phyloP scores from a whole-genome alignment of 208 protist species.

The Zelonia costaricensis region DNA sequence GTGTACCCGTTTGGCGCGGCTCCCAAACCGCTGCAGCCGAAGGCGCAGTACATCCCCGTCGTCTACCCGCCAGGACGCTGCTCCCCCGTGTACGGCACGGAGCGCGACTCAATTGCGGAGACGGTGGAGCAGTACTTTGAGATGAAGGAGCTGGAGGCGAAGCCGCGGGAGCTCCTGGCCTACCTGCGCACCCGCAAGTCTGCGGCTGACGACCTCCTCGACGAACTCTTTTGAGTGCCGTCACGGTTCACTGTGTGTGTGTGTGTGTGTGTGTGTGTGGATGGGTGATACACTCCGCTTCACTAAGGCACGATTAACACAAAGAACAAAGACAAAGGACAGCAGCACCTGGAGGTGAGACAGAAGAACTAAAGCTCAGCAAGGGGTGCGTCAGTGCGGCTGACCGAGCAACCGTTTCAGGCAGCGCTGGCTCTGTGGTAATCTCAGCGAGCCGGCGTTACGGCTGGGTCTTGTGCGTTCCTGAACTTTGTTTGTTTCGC shows the following conservation, averaged over 20 bases:
- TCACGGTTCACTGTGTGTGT: neutral
- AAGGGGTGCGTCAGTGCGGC: too few species aligned
- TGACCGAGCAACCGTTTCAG: too few species aligned
- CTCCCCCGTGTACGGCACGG: constrained; percentile 67
- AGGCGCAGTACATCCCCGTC: constrained; percentile 63
- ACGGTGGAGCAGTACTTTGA: constrained; percentile 77
- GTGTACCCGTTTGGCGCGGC: constrained; percentile 30
- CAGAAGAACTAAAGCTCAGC: too few species aligned
- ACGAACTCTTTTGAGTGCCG: constrained; percentile 80
- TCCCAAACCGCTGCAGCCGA: constrained; percentile 11
- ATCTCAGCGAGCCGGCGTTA: too few species aligned
- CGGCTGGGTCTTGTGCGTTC: too few species aligned
- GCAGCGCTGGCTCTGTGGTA: too few species aligned
- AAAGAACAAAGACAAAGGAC: too few species aligned
- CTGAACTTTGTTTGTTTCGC: too few species aligned
- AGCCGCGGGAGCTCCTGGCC: constrained; percentile 41
- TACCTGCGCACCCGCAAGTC: constrained; percentile 68
- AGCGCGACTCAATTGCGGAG: constrained; percentile 53
- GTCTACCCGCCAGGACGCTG: constrained; percentile 53
- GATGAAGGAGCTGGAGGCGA: constrained; percentile 60
- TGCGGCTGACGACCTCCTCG: constrained; percentile 60
- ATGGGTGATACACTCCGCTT: too few species aligned
- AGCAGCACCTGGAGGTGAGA: too few species aligned
- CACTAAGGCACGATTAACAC: too few species aligned
- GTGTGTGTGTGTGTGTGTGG: neutral